A percentile compares a stretch with the other conserved stretches of the same genome.
phyloP scores from a whole-genome alignment of 73 alveolate genomes.

The Paraurostyla sp. region DNA sequence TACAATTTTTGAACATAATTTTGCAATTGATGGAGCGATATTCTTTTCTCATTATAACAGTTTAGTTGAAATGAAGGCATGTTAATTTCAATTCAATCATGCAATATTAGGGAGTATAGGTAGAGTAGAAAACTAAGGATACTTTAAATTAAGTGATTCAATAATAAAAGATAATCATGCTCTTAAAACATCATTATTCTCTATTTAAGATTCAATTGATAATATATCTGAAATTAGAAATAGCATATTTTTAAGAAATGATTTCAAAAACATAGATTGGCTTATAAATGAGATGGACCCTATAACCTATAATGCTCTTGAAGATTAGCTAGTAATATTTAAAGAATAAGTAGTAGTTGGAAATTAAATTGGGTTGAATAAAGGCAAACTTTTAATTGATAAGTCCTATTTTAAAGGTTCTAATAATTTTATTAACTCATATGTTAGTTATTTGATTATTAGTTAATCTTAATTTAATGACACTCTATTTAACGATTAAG shows the following conservation, averaged over 20 bases:
- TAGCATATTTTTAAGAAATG: not conserved
- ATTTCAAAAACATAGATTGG: too few relatives aligned
- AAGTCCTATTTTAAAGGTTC: too few relatives aligned
- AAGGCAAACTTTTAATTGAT: too few relatives aligned
- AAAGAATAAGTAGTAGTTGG: too few relatives aligned
- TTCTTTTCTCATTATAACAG: not conserved
- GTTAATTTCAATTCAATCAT: not conserved
- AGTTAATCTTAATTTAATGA: too few relatives aligned
- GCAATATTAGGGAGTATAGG: constrained; percentile 34
- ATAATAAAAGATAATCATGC: not conserved
- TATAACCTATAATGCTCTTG: too few relatives aligned
- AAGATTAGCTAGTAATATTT: too few relatives aligned
- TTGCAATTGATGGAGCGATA: constrained; percentile 31
- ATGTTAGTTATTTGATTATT: too few relatives aligned
- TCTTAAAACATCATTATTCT: not conserved
- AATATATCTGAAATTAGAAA: not conserved
- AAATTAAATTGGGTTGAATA: too few relatives aligned
- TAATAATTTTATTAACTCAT: too few relatives aligned
- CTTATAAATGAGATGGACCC: too few relatives aligned
- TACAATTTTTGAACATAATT: not conserved
- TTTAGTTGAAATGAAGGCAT: not conserved
- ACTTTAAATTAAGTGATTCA: not conserved
- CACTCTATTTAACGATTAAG: too few relatives aligned
- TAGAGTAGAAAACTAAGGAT: constrained; percentile 8
- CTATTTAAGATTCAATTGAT: constrained; percentile 19